Percentiles rank a stretch among this genome's conserved stretches.
phyloP scores from a whole-genome alignment of 1,284 basidiomycete species.

The Mrakiaceae sp. region DNA sequence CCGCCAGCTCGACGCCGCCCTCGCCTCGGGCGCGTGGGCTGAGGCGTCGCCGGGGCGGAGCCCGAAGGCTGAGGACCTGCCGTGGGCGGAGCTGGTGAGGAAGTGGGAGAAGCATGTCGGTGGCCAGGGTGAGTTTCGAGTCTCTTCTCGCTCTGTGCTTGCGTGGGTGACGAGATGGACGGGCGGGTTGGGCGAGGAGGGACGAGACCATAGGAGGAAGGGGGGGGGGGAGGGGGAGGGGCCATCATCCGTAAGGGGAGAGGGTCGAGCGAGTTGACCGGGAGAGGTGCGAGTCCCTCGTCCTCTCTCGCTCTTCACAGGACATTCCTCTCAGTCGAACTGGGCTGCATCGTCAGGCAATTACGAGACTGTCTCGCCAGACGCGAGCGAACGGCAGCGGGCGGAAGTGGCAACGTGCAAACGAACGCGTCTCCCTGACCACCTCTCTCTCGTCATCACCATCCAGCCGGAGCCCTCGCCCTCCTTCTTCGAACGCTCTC shows the following conservation, averaged over 20 bases:
- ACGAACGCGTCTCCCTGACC: background rate
- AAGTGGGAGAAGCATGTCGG: constrained; percentile 80
- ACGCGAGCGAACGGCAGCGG: background rate
- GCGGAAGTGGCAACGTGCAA: background rate
- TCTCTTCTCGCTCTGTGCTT: background rate
- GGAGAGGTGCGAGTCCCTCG: constrained; percentile 20
- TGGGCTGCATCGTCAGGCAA: background rate
- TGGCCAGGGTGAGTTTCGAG: constrained; percentile 30
- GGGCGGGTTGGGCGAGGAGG: background rate
- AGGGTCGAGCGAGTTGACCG: constrained; percentile 46
- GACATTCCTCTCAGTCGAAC: background rate
- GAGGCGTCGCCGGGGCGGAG: constrained; percentile 47
- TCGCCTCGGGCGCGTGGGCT: constrained; percentile 33
- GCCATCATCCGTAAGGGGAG: constrained; percentile 37
- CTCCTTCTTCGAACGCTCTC: constrained; percentile 31
- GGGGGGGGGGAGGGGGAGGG: background rate
- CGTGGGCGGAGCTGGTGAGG: constrained; percentile 68
- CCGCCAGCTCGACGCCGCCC: constrained; percentile 26
- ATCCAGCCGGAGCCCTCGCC: constrained; percentile 26
- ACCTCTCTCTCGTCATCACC: background rate
- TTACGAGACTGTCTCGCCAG: background rate
- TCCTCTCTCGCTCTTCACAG: background rate
- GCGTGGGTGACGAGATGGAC: background rate
- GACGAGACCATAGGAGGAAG: background rate
- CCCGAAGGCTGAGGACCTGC: constrained; percentile 46